Percentiles rank a stretch among this genome's conserved stretches.
Evolutionary conservation across 2,329 filamentous ascomycete species (phyloP).

Genomic region (Bisporella sp.): DNA sequence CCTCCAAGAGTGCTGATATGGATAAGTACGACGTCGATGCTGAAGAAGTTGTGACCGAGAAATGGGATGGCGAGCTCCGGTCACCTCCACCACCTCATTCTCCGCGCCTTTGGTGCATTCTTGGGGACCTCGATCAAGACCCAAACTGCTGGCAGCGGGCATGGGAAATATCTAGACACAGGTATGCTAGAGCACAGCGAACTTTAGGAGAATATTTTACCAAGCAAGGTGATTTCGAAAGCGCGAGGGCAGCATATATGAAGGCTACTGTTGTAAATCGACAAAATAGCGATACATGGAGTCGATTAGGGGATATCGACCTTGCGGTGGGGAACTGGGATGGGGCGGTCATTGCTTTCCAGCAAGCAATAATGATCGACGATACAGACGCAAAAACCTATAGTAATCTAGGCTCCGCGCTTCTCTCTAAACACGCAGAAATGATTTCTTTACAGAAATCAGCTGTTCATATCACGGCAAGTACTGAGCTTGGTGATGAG

Average conservation of each 20-base stretch:
- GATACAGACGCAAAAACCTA: conserved; percentile 88
- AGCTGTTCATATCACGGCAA: conserved; percentile 4
- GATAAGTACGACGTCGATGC: conserved; percentile 39
- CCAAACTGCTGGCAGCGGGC: conserved; percentile 72
- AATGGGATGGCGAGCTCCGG: conserved; percentile 55
- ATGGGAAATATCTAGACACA: conserved; percentile 75
- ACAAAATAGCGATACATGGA: conserved; percentile 80
- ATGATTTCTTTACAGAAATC: conserved; percentile 30
- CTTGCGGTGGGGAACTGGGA: conserved; percentile 71
- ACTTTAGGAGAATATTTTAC: conserved; percentile 78
- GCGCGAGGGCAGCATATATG: conserved; percentile 70
- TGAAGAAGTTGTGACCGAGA: conserved; percentile 49
- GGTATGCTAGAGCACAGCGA: conserved; percentile 82
- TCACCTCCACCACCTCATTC: conserved; percentile 72
- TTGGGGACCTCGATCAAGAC: conserved; percentile 80
- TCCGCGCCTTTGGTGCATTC: conserved; percentile 82
- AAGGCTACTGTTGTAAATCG: conserved; percentile 74
- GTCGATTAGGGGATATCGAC: conserved; percentile 80
- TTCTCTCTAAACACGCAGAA: conserved; percentile 62
- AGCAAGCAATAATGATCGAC: conserved; percentile 74
- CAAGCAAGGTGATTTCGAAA: conserved; percentile 54
- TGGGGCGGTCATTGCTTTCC: conserved; percentile 77
- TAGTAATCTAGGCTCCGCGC: conserved; percentile 85
- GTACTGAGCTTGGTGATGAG: conserved; percentile 9
- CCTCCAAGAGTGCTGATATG: conserved; percentile 37